Conservation (phyloP, 768 basidiomycete genomes). For the Amanita subjunquillea region DNA sequence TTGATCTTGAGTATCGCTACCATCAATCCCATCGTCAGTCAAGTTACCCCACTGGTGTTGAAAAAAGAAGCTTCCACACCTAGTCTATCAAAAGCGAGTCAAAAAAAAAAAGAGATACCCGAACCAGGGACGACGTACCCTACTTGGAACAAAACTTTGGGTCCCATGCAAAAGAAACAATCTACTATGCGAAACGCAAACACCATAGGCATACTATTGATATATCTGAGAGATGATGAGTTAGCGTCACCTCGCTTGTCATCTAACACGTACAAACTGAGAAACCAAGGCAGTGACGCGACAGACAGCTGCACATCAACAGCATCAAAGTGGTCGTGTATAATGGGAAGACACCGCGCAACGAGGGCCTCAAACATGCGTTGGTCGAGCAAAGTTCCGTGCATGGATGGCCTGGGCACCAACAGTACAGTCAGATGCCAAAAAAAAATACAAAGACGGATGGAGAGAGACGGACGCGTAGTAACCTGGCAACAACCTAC, state of each 20-base stretch:
- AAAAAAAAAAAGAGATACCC: constrained; percentile 2
- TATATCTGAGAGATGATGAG: constrained; percentile 38
- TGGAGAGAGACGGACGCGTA: constrained; percentile 54
- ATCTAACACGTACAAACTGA: constrained; percentile 64
- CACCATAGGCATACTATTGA: constrained; percentile 94
- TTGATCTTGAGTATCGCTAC: constrained; percentile 96
- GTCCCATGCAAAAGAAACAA: constrained; percentile 98
- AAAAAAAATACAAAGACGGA: too few relatives aligned
- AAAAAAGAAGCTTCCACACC: constrained; percentile 28
- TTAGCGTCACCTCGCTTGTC: too few relatives aligned
- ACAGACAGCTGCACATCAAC: constrained; percentile 97
- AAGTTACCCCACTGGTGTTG: neutral
- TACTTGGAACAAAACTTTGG: constrained; percentile 97
- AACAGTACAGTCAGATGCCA: too few relatives aligned
- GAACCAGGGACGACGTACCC: constrained; percentile 45
- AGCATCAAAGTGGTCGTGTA: constrained; percentile 82
- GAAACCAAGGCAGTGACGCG: constrained; percentile 95
- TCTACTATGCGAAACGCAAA: constrained; percentile 97
- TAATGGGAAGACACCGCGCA: constrained; percentile 78
- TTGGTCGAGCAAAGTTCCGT: constrained; percentile 97
- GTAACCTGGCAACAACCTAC: constrained; percentile 93
- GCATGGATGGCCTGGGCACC: constrained; percentile 80
- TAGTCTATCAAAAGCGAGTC: constrained; percentile 28
- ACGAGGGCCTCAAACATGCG: constrained; percentile 95
- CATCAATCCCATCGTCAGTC: constrained; percentile 8